Evolutionary conservation across 1,139 yeast genomes (phyloP).

Genomic region (Schwanniomyces etchellsii): DNA sequence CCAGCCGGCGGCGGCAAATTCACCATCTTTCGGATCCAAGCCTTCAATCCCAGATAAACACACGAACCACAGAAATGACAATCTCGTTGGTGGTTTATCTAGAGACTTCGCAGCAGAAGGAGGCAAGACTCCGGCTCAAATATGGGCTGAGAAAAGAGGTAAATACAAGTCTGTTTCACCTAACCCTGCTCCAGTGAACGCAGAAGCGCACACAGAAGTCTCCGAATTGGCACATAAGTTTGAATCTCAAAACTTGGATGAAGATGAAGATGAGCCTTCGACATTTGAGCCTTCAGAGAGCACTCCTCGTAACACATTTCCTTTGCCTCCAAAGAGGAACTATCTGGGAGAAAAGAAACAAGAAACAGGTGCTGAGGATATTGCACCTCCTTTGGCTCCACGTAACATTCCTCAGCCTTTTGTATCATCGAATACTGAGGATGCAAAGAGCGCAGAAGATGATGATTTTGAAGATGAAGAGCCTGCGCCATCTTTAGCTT

Average conservation of each 20-base stretch:
- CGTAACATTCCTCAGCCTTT: background rate
- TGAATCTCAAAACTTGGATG: slow-evolving; percentile 5
- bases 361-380: background rate
- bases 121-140: slow-evolving; percentile 91
- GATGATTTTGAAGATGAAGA: slow-evolving; percentile 2
- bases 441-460: slow-evolving; percentile 1
- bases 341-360: slow-evolving; percentile 9
- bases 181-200: slow-evolving; percentile 10
- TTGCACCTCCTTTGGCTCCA: background rate
- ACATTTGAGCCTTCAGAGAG: slow-evolving; percentile 20
- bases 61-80: slow-evolving; percentile 28
- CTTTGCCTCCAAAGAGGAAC: slow-evolving; percentile 18
- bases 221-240: slow-evolving; percentile 8
- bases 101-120: slow-evolving; percentile 65
- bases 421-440: slow-evolving; percentile 12
- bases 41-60: slow-evolving; percentile 33
- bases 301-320: slow-evolving; percentile 5
- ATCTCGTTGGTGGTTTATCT: slow-evolving; percentile 58
- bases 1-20: slow-evolving; percentile 20
- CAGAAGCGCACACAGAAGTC: slow-evolving; percentile 6
- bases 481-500: slow-evolving; percentile 1
- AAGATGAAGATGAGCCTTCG: slow-evolving; percentile 18
- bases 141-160: slow-evolving; percentile 92
- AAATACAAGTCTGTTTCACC: slow-evolving; percentile 42
- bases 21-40: slow-evolving; percentile 52